Evolutionary conservation across 2,329 filamentous ascomycete genomes (phyloP), one percentile per base, ranked within the genome.

Genomic region (Orbilia blumenaviensis): DNA sequence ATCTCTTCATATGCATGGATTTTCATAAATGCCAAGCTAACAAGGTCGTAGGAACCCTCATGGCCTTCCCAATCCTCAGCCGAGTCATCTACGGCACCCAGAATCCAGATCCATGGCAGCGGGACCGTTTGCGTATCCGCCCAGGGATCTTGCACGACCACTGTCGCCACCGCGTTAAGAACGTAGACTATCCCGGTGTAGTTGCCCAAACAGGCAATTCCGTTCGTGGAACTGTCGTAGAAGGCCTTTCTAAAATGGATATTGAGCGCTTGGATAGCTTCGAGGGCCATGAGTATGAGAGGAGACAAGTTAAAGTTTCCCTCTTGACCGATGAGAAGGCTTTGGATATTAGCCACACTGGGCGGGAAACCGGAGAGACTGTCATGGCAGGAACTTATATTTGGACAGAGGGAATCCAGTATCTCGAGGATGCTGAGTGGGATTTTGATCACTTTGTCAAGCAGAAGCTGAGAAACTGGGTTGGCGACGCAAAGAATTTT

Each of bases 31-130:
- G 42, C 41, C 32, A 12, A 3, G 25, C 18, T 56, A 18, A 56
- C 9, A 25, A n/a, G 29, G n/a, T 16, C 1, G 29, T 60, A 86
- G 84, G 86, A 78, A 89, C 88, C 25, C 83, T 90, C 81, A 97
- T 97, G 93, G 91, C 90, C n/a, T 89, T 91, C 0, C 88, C 91
- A 81, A 90, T 98, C 80, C 92, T 98, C 79, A 91, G 91, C 84
- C 91, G 91, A 34, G 93, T 97, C 46, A 92, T 92, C 83, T 92
- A 94, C 83, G 88, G 89, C 78, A 83, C 84, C 7, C 82, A 84
- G 14, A 86, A 77, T 81, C 88, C 81, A 36, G 87, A 82, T 80
- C 85, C 82, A 82, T 86, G 84, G 78, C 86, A 86, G 81, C 84
- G 83, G 72, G 82, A 82, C 10, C 83, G 88, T 52, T 84, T 94